A percentile compares a stretch with the other conserved stretches of the same genome.
phyloP scores from a whole-genome alignment of 257 asterid species.

The Solanum sitiens region DNA sequence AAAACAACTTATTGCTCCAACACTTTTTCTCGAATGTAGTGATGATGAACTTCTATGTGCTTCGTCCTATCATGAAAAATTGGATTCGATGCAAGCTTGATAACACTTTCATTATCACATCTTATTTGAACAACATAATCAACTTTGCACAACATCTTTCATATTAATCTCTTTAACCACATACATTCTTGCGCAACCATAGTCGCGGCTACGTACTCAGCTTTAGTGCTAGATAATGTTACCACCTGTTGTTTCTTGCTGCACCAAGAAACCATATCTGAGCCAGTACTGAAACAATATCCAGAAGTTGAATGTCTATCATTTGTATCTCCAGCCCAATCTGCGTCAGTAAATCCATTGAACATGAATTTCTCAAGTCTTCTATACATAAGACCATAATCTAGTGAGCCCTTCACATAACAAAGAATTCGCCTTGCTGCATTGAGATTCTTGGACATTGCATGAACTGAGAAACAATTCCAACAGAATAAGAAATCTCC shows the following conservation, averaged over 20 bases:
- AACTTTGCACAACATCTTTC: neutral
- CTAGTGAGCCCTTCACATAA: neutral
- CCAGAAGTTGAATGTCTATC: neutral
- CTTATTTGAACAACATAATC: neutral
- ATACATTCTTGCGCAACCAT: neutral
- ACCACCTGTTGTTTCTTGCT: neutral
- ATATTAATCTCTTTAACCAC: too few relatives aligned
- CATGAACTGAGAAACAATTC: neutral
- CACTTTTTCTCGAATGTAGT: neutral
- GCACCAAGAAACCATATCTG: neutral
- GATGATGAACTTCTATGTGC: neutral
- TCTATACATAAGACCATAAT: neutral
- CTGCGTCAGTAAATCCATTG: neutral
- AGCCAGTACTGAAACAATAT: too few relatives aligned
- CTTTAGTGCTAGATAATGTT: neutral
- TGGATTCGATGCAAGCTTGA: neutral
- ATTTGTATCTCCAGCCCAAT: neutral
- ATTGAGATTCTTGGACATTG: neutral
- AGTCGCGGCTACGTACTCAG: neutral
- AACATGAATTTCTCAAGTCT: neutral
- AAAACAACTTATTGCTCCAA: neutral
- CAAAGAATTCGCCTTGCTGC: neutral
- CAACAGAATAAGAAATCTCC: neutral
- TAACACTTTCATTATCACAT: neutral
- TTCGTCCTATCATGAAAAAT: neutral